Conservation (phyloP, 192 early-diverging fungal species). For the Coemansia sp. region DNA sequence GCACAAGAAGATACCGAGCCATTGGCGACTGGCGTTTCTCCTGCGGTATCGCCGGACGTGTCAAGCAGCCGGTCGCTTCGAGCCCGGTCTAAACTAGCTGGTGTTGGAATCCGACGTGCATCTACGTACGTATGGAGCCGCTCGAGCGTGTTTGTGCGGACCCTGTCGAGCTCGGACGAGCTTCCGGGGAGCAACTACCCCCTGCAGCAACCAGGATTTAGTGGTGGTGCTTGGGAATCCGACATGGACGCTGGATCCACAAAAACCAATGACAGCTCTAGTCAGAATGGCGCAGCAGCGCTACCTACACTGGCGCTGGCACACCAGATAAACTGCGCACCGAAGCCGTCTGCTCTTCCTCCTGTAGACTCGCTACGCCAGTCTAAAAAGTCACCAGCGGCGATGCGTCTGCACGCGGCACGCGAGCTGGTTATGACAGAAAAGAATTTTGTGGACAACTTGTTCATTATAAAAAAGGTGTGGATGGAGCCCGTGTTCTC, state of each 20-base stretch:
- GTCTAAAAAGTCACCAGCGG: conserved; percentile 32
- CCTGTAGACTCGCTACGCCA: neutral
- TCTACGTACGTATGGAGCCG: conserved; percentile 52
- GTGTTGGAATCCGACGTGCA: conserved; percentile 45
- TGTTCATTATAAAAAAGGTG: conserved; percentile 57
- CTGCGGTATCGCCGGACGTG: conserved; percentile 11
- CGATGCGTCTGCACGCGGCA: conserved; percentile 48
- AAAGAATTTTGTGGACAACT: conserved; percentile 55
- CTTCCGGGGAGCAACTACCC: conserved; percentile 18
- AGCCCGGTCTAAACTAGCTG: conserved; percentile 36
- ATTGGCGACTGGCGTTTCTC: neutral
- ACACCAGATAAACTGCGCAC: neutral
- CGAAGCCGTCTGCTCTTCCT: neutral
- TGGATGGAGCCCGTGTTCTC: conserved; percentile 56
- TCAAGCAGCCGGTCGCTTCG: conserved; percentile 34
- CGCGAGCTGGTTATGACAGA: conserved; percentile 55
- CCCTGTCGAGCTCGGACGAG: conserved; percentile 44
- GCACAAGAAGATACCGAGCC: conserved; percentile 3
- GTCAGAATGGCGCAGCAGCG: neutral
- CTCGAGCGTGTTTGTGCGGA: conserved; percentile 48
- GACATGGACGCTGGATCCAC: conserved; percentile 24
- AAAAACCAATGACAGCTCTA: conserved; percentile 16
- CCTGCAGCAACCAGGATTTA: neutral
- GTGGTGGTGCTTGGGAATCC: conserved; percentile 10
- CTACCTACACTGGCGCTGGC: neutral